These are phyloP conservation scores for Chlorella sorokiniana DNA, from an alignment of 139 green algal species.

Conservation along the genomic window DNA sequence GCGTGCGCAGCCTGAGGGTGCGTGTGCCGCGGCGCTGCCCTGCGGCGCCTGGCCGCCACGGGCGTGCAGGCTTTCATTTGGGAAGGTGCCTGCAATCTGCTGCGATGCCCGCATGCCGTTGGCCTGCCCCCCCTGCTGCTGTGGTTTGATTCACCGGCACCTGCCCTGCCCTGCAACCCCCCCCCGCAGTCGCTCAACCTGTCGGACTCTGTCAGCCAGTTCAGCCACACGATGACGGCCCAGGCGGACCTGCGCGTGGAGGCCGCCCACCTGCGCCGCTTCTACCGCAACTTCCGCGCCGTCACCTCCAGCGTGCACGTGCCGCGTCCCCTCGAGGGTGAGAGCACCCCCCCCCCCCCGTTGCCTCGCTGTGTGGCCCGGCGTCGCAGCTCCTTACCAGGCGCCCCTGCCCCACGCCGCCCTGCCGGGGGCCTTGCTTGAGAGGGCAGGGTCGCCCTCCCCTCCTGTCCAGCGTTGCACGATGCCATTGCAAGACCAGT, in stretches of 20 bases:
- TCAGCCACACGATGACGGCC: constrained; percentile 54
- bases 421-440: too few relatives aligned
- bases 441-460: neutral
- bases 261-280: constrained; percentile 77
- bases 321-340: constrained; percentile 6
- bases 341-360: neutral
- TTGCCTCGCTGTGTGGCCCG: neutral
- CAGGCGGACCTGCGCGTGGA: constrained; percentile 88
- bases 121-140: neutral
- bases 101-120: neutral
- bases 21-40: neutral
- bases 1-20: constrained; percentile 25
- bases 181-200: constrained; percentile 48
- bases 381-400: neutral
- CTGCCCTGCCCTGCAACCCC: neutral
- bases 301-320: constrained; percentile 74
- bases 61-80: neutral
- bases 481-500: neutral
- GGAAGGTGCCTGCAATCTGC: neutral
- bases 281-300: constrained; percentile 75
- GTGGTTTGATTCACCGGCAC: neutral
- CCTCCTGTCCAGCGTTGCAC: too few relatives aligned
- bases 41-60: too few relatives aligned
- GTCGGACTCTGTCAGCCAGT: constrained; percentile 58
- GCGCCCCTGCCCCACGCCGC: neutral